phyloP scores from a whole-genome alignment of 108 stramenopile genomes.

The Craspedostauros australis region DNA sequence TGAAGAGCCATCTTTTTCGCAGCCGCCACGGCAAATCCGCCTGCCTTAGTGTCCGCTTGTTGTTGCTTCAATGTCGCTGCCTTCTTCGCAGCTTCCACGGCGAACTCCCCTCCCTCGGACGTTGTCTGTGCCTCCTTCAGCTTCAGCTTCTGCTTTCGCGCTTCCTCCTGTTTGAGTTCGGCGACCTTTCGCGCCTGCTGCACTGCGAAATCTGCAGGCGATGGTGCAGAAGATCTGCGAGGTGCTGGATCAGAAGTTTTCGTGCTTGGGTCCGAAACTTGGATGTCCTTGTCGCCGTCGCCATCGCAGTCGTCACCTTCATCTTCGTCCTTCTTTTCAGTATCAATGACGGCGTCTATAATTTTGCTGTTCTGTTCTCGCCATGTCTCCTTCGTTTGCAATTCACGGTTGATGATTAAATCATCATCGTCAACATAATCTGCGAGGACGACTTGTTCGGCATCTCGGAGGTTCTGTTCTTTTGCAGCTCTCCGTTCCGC shows the following conservation, averaged over 20 bases:
- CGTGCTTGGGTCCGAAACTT: not conserved
- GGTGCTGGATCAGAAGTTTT: not conserved
- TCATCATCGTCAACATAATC: constrained; percentile 23
- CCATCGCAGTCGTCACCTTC: not conserved
- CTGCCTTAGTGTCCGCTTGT: constrained; percentile 2
- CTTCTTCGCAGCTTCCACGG: constrained; percentile 56
- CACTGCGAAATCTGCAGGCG: not conserved
- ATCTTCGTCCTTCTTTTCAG: constrained; percentile 6
- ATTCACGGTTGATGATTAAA: too few relatives aligned
- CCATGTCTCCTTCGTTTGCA: constrained; percentile 16
- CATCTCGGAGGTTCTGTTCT: constrained; percentile 5
- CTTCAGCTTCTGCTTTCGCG: constrained; percentile 19
- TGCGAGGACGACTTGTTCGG: constrained; percentile 31
- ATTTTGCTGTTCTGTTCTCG: constrained; percentile 8
- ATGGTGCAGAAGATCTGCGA: not conserved
- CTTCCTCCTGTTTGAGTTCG: not conserved
- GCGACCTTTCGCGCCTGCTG: not conserved
- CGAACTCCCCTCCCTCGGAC: constrained; percentile 40
- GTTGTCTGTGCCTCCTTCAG: constrained; percentile 14
- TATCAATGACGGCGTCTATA: constrained; percentile 51
- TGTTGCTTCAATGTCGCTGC: constrained; percentile 24
- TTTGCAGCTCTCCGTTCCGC: not conserved
- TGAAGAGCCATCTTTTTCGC: constrained; percentile 24
- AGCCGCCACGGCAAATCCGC: constrained; percentile 31
- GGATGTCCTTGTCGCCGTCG: constrained; percentile 1